Evolutionary conservation across 345 rosid species (phyloP), one percentile per base, ranked within the genome.

Genomic region (Eutrema japonicum): DNA sequence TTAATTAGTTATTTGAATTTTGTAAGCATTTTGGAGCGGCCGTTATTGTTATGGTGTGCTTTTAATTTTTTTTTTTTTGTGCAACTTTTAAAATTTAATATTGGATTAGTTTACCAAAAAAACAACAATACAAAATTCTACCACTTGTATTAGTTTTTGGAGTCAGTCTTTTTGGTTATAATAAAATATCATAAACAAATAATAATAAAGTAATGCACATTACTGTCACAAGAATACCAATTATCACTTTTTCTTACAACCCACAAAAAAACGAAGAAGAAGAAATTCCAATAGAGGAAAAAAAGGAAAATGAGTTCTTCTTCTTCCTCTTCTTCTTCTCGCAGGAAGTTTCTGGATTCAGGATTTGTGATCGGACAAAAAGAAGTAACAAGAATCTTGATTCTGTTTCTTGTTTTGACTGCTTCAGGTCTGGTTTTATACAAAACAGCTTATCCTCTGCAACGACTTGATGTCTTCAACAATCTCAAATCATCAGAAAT

Each of bases 401-500:
- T 77, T 56, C 27, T 77, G 62, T 56, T 77, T 70, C 49, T 70
- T 9, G 76, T 74, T 37, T 64, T 77, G 18, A 64, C 54, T 35
- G 76, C 76, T 56, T 77, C 80, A 22, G 70, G 76, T 64, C 40
- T 77, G 2, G 30, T 77, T 77, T n/a, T 77, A 32, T 77, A 77
- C 76, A 77, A 77, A 64, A 4, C 60, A n/a, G 76, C 67, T 22
- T 33, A 64, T 70, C 76, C 80, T 41, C 67, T 54, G 11, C 79
- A 55, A 76, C n/a, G n/a, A n/a, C n/a, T n/a, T n/a, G n/a, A n/a
- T n/a, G n/a, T n/a, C n/a, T n/a, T n/a, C n/a, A n/a, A n/a, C n/a
- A 62, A 69, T 43, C 14, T 75, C 13, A 22, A 22, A 22, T 22
- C 26, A 22, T 22, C 26, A 1, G 26, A 22, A 22, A 22, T 22